Evolutionary conservation across 2,329 filamentous ascomycete species (phyloP), one percentile per base, ranked within the genome.

Genomic region (Scytalidium sp.): DNA sequence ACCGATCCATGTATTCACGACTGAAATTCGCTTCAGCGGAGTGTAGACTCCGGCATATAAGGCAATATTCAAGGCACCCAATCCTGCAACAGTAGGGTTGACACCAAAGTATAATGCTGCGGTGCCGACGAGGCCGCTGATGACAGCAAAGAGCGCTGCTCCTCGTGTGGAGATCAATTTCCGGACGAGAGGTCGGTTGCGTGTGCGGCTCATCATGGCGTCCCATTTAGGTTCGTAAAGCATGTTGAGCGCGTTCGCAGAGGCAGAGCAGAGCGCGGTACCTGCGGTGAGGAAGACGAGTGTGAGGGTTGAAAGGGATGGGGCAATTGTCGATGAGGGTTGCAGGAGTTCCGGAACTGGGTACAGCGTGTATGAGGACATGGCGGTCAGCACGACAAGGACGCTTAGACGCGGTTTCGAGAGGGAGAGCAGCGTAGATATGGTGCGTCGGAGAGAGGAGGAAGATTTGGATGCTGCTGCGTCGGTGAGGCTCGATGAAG

Each of bases 211-310:
- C 94, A 99, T 99, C 62, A 88, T 84, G 42, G 91, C 90, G 68
- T 99, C 94, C 64, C 92, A 92, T 52, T 85, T 78, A 9, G 85
- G 88, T 70, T 99, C 94, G 70, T 97, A 91, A 51, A 97, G 83
- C 94, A 99, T 99, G 70, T 99, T 99, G 57, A 97, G 77, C 2
- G 94, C 83, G 67, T 99, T 99, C 41, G 94, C 94, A 51, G 88
- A 90, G 41, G 92, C 90, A n/a, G 84, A 88, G 67, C 90, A 94
- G 19, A 97, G 78, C 3, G 92, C 84, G 0, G 94, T 97, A 52
- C 94, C 93, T 3, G 83, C 83, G 0, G 93, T 96, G 46, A 99
- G 83, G 74, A 96, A 97, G 46, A 95, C 78, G 17, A 97, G 85
- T 8, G 94, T 99, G 47, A 97, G 76, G 2, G 94, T 90, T 53